Conservation (phyloP, 2,329 filamentous ascomycete genomes). For the Coniella lustricola region DNA sequence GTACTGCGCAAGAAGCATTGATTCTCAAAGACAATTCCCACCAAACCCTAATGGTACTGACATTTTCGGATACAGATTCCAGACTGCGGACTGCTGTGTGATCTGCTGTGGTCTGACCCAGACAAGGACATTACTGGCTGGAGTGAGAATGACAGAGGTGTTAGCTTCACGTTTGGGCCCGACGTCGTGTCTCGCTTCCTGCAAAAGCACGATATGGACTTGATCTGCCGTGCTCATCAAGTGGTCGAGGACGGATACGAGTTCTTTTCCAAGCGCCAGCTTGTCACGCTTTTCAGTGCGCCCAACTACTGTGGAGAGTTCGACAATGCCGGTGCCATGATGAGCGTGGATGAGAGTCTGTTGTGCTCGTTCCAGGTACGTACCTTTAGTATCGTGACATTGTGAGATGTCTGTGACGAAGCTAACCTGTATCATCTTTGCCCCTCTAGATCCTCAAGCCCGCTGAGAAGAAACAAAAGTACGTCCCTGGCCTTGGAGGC, state of each 20-base stretch:
- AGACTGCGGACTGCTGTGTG: slow-evolving; percentile 93
- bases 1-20: too few species aligned
- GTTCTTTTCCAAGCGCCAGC: slow-evolving; percentile 97
- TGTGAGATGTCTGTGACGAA: too few species aligned
- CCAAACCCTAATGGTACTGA: slow-evolving; percentile 8
- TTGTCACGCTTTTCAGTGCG: slow-evolving; percentile 95
- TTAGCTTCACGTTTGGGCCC: slow-evolving; percentile 96
- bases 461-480: slow-evolving; percentile 99
- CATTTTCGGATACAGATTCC: slow-evolving; percentile 68
- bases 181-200: slow-evolving; percentile 96
- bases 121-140: slow-evolving; percentile 99
- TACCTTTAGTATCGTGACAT: slow-evolving; percentile 14
- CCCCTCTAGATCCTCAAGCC: slow-evolving; percentile 83
- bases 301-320: slow-evolving; percentile 99
- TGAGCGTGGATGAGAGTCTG: slow-evolving; percentile 98
- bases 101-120: slow-evolving; percentile 96
- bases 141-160: slow-evolving; percentile 98
- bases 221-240: slow-evolving; percentile 97
- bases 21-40: too few species aligned
- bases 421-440: not conserved
- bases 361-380: slow-evolving; percentile 96
- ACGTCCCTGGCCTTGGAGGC: slow-evolving; percentile 71
- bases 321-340: slow-evolving; percentile 98
- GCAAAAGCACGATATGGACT: slow-evolving; percentile 99
- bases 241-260: slow-evolving; percentile 99